These are phyloP conservation scores for Naganishia vishniacii DNA, from an alignment of 768 basidiomycete species.

Conservation along the genomic window DNA sequence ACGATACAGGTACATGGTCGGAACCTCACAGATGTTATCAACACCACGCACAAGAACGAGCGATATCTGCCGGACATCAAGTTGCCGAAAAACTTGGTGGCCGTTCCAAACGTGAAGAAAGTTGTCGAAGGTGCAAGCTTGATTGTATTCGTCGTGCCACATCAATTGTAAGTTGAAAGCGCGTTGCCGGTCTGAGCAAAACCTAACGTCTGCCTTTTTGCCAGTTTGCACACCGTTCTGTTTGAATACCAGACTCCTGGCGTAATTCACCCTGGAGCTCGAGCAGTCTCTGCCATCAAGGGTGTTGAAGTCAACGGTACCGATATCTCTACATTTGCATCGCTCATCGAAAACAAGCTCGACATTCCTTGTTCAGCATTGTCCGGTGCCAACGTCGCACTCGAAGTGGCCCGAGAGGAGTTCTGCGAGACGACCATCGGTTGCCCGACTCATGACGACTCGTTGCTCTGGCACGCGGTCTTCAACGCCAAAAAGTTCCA, in stretches of 20 bases:
- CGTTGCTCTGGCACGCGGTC: conserved; percentile 49
- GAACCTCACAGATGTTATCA: conserved; percentile 51
- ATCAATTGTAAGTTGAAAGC: conserved; percentile 43
- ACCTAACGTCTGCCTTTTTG: background rate
- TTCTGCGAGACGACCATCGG: conserved; percentile 55
- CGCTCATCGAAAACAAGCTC: conserved; percentile 50
- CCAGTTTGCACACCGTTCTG: conserved; percentile 43
- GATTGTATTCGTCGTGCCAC: conserved; percentile 52
- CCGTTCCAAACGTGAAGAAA: conserved; percentile 49
- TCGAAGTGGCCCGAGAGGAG: conserved; percentile 46
- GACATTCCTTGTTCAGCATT: conserved; percentile 50
- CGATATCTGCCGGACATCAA: conserved; percentile 51
- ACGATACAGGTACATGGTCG: conserved; percentile 44
- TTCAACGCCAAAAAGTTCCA: conserved; percentile 51
- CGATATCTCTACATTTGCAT: conserved; percentile 52
- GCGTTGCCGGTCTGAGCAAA: background rate
- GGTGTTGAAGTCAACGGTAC: conserved; percentile 52
- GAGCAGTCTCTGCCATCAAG: conserved; percentile 52
- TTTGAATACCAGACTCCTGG: conserved; percentile 36
- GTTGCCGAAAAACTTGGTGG: conserved; percentile 50
- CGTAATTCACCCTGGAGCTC: conserved; percentile 45
- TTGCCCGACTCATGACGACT: conserved; percentile 46
- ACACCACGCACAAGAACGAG: conserved; percentile 51
- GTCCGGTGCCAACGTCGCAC: conserved; percentile 53
- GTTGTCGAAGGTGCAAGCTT: conserved; percentile 52